Percentiles rank a stretch among this genome's conserved stretches.
These are phyloP conservation scores for Ophiocordyceps polyrhachis-furcata DNA, from an alignment of 2,329 filamentous ascomycete species.

Conservation along the genomic window DNA sequence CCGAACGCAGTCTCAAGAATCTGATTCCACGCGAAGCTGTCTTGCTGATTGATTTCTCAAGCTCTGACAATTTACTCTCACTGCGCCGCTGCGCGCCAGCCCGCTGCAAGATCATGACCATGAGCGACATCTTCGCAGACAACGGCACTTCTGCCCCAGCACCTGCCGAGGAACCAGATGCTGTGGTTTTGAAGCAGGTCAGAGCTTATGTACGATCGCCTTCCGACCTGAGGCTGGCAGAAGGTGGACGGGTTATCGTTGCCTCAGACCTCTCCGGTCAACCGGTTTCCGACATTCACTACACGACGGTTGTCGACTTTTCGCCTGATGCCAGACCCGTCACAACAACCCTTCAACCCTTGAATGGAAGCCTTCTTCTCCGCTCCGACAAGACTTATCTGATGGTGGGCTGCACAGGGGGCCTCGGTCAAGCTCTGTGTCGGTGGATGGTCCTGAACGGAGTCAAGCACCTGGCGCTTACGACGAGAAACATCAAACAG, in stretches of 20 bases:
- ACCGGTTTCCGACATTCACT: neutral
- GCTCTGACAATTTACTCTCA: neutral
- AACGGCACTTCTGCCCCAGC: neutral
- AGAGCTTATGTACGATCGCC: neutral
- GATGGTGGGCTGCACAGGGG: slow-evolving; percentile 14
- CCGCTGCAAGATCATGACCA: neutral
- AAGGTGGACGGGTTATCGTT: neutral
- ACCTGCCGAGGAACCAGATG: neutral
- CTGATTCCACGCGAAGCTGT: neutral
- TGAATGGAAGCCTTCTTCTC: slow-evolving; percentile 5
- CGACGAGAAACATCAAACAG: slow-evolving; percentile 19
- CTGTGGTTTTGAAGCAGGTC: neutral
- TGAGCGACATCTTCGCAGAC: neutral
- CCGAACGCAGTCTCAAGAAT: neutral
- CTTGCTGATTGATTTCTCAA: neutral
- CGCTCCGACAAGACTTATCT: slow-evolving; percentile 12
- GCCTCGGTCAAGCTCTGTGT: slow-evolving; percentile 18
- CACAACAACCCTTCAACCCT: neutral
- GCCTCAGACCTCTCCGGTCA: neutral
- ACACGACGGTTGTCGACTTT: neutral
- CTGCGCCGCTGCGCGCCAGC: neutral
- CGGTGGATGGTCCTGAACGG: slow-evolving; percentile 21
- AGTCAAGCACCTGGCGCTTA: slow-evolving; percentile 14
- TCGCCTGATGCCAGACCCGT: neutral
- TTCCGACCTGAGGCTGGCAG: neutral